phyloP scores from a whole-genome alignment of 331 rosid species.

The Dryas integrifolia region DNA sequence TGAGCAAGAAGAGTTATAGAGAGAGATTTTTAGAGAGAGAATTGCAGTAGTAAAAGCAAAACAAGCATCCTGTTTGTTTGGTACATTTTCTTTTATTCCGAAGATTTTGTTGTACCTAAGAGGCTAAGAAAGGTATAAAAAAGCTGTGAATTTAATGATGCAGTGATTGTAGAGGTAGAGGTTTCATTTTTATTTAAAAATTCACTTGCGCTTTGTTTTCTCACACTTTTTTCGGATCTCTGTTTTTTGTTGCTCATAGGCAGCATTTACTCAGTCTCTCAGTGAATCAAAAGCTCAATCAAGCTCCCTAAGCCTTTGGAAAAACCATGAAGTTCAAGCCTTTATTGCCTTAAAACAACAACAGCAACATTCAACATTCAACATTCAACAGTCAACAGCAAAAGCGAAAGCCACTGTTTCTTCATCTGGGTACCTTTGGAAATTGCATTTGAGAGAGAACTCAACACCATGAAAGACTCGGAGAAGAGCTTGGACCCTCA shows the following conservation, averaged over 20 bases:
- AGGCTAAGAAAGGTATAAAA: background rate
- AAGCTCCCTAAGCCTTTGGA: no score
- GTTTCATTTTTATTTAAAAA: background rate
- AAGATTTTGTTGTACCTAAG: conserved; percentile 7
- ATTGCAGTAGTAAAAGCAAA: background rate
- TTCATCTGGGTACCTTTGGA: background rate
- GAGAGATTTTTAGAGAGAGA: background rate
- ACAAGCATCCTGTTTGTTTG: background rate
- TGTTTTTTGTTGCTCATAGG: conserved; percentile 10
- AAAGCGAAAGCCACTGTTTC: background rate
- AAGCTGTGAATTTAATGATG: background rate
- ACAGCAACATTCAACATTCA: background rate
- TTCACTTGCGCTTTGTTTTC: background rate
- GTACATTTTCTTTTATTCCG: background rate
- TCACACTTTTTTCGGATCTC: conserved; percentile 23
- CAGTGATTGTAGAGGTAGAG: background rate
- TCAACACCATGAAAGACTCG: conserved; percentile 50
- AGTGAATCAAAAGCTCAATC: conserved; percentile 7
- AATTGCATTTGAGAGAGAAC: background rate
- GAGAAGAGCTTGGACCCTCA: conserved; percentile 80
- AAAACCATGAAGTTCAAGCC: conserved; percentile 1
- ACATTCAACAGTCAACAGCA: background rate
- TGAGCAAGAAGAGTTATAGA: background rate
- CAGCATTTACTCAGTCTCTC: conserved; percentile 31
- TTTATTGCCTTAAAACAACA: background rate